Evolutionary conservation across 352 stramenopile genomes (phyloP).

Genomic region (Proteromonas lacertae): DNA sequence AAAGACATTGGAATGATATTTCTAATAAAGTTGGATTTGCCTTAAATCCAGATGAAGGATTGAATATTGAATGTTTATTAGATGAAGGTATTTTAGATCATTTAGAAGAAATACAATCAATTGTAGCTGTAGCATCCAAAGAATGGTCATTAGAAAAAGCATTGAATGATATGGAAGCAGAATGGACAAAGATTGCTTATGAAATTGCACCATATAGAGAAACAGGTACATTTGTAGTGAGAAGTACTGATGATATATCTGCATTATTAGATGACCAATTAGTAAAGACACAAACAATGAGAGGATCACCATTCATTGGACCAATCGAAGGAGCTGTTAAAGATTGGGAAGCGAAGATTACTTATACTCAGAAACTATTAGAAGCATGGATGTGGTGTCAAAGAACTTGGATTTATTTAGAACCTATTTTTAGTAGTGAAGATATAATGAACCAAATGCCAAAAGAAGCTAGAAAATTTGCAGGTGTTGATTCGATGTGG

Average conservation of each 20-base stretch:
- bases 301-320: slow-evolving; percentile 61
- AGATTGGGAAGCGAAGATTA: slow-evolving; percentile 35
- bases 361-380: slow-evolving; percentile 30
- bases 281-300: slow-evolving; percentile 72
- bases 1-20: slow-evolving; percentile 51
- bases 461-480: slow-evolving; percentile 24
- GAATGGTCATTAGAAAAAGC: slow-evolving; percentile 66
- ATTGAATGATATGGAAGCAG: slow-evolving; percentile 51
- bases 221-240: slow-evolving; percentile 42
- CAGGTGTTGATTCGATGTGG: slow-evolving; percentile 9
- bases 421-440: slow-evolving; percentile 67
- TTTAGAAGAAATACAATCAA: slow-evolving; percentile 38
- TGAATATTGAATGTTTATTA: slow-evolving; percentile 49
- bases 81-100: slow-evolving; percentile 42
- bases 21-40: slow-evolving; percentile 43
- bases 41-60: slow-evolving; percentile 45
- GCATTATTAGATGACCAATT: slow-evolving; percentile 58
- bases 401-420: slow-evolving; percentile 66
- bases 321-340: slow-evolving; percentile 35
- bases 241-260: slow-evolving; percentile 35
- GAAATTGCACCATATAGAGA: slow-evolving; percentile 55
- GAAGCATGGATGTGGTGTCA: slow-evolving; percentile 69
- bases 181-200: slow-evolving; percentile 68
- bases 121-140: slow-evolving; percentile 41
- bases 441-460: too few species aligned